phyloP scores from a whole-genome alignment of 2,329 filamentous ascomycete genomes.

The Fusarium annulatum region DNA sequence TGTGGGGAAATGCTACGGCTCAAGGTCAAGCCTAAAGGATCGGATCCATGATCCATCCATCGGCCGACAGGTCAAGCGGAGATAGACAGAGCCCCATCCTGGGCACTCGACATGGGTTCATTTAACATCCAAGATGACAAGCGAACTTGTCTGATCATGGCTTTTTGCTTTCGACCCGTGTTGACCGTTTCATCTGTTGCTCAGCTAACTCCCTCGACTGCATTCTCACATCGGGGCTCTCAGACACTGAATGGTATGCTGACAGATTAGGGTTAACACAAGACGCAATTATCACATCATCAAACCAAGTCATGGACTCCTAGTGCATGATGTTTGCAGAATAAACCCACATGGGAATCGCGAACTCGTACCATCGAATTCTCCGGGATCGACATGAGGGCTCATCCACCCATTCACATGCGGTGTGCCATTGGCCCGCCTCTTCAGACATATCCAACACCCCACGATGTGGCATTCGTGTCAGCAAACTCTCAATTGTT shows the following conservation, averaged over 20 bases:
- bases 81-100: not conserved
- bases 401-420: conserved; percentile 5
- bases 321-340: not conserved
- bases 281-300: not conserved
- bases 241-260: not conserved
- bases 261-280: not conserved
- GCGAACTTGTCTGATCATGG: conserved; percentile 8
- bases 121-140: conserved; percentile 4
- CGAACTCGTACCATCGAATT: conserved; percentile 27
- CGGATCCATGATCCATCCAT: conserved; percentile 19
- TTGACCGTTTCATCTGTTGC: not conserved
- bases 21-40: conserved; percentile 8
- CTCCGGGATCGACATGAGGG: conserved; percentile 35
- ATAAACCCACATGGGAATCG: not conserved
- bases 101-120: conserved; percentile 23
- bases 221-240: not conserved
- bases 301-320: not conserved
- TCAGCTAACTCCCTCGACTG: not conserved
- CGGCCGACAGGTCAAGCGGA: conserved; percentile 19
- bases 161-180: conserved; percentile 4
- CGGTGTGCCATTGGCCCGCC: conserved; percentile 6
- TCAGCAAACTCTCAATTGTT: conserved; percentile 15
- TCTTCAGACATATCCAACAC: conserved; percentile 8
- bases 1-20: conserved; percentile 30
- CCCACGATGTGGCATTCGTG: not conserved